A percentile compares a stretch with the other conserved stretches of the same genome.
These are phyloP conservation scores for Cryptococcus maquisensis DNA, from an alignment of 1,284 basidiomycete genomes.

Conservation along the genomic window DNA sequence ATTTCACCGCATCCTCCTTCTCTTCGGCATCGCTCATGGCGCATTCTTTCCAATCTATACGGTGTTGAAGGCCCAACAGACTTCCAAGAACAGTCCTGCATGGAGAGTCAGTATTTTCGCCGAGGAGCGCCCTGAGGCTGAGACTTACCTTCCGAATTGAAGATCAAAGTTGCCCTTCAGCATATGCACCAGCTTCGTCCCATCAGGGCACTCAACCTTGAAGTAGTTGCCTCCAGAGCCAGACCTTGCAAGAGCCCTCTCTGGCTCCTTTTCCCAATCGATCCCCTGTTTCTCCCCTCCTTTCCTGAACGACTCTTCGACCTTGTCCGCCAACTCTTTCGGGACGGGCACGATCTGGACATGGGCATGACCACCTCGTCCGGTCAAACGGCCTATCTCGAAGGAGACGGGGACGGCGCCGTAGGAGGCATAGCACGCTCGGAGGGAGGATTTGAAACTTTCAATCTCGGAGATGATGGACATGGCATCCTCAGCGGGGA, in stretches of 20 bases:
- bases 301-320: slow-evolving; percentile 65
- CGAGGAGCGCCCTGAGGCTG: neutral
- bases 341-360: slow-evolving; percentile 83
- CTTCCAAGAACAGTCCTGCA: slow-evolving; percentile 70
- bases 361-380: slow-evolving; percentile 90
- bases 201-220: slow-evolving; percentile 80
- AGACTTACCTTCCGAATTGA: slow-evolving; percentile 80
- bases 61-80: slow-evolving; percentile 66
- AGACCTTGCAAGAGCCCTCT: slow-evolving; percentile 57
- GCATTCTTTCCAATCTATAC: slow-evolving; percentile 88
- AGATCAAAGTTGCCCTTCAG: slow-evolving; percentile 78
- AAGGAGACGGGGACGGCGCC: slow-evolving; percentile 69
- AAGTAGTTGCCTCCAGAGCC: slow-evolving; percentile 67
- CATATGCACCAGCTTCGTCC: slow-evolving; percentile 76
- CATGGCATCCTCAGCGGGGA: slow-evolving; percentile 68
- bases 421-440: slow-evolving; percentile 66
- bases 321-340: slow-evolving; percentile 55
- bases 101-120: neutral
- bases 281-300: slow-evolving; percentile 65
- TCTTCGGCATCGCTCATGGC: slow-evolving; percentile 74
- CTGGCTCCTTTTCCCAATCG: slow-evolving; percentile 61
- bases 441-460: slow-evolving; percentile 72
- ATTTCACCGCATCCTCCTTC: slow-evolving; percentile 68
- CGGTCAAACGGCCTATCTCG: slow-evolving; percentile 76
- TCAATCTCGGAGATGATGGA: slow-evolving; percentile 77